Conservation (phyloP, 805 yeast genomes). For the Diddensiella transvaalensis region DNA sequence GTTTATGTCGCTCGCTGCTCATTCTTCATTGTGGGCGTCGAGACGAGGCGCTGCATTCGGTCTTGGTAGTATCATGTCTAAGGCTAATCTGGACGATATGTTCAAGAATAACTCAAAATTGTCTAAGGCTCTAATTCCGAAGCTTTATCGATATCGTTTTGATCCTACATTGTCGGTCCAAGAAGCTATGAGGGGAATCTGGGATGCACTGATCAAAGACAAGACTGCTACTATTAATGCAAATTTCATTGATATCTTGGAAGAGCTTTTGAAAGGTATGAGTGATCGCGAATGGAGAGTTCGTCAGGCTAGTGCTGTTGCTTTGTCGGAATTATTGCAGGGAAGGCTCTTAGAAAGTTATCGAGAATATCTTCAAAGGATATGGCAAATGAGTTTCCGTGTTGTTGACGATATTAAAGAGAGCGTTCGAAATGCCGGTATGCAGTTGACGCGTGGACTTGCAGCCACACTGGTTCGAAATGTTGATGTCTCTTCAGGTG, state of each 20-base stretch:
- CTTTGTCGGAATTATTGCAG: slow-evolving; percentile 64
- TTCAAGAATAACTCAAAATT: slow-evolving; percentile 51
- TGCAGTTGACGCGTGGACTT: slow-evolving; percentile 59
- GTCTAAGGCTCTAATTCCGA: slow-evolving; percentile 67
- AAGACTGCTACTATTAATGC: slow-evolving; percentile 52
- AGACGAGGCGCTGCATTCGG: slow-evolving; percentile 95
- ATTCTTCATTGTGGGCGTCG: slow-evolving; percentile 87
- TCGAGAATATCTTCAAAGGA: slow-evolving; percentile 39
- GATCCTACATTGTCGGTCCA: slow-evolving; percentile 79
- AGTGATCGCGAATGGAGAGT: slow-evolving; percentile 89
- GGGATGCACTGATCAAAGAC: slow-evolving; percentile 66
- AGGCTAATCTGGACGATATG: slow-evolving; percentile 64
- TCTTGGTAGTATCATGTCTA: slow-evolving; percentile 76
- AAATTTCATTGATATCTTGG: slow-evolving; percentile 56
- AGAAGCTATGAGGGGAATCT: slow-evolving; percentile 80
- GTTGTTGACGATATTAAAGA: slow-evolving; percentile 92
- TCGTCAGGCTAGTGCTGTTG: slow-evolving; percentile 80
- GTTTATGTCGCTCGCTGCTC: slow-evolving; percentile 87
- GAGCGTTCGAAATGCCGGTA: slow-evolving; percentile 81
- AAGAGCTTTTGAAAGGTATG: slow-evolving; percentile 64
- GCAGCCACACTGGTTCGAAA: slow-evolving; percentile 59
- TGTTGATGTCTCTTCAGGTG: slow-evolving; percentile 44
- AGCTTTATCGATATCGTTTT: slow-evolving; percentile 74
- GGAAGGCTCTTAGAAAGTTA: slow-evolving; percentile 53
- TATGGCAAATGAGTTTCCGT: slow-evolving; percentile 88